Evolutionary conservation across 2,329 filamentous ascomycete species (phyloP).

Genomic region (Pseudocercospora ulei): DNA sequence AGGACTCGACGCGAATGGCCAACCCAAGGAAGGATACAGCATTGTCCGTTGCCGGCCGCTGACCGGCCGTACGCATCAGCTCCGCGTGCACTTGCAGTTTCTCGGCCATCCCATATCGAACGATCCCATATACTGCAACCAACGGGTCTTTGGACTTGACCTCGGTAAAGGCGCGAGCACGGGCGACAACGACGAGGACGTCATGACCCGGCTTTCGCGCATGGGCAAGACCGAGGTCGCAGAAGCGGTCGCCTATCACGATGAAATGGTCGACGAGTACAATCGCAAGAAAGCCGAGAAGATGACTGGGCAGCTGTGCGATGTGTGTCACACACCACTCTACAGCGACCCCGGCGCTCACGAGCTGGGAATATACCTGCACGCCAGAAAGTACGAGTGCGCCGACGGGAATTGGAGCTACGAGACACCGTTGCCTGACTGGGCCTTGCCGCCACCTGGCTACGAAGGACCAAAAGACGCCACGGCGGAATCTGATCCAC

Average conservation of each 20-base stretch:
- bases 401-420: constrained; percentile 77
- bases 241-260: constrained; percentile 83
- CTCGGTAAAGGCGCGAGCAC: constrained; percentile 60
- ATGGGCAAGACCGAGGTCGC: constrained; percentile 95
- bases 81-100: constrained; percentile 89
- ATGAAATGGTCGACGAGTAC: constrained; percentile 85
- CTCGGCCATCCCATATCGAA: constrained; percentile 92
- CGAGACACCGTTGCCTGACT: constrained; percentile 69
- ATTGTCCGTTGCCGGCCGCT: constrained; percentile 89
- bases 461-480: constrained; percentile 61
- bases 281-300: constrained; percentile 85
- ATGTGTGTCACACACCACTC: constrained; percentile 72
- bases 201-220: constrained; percentile 70
- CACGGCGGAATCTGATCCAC: constrained; percentile 42
- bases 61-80: constrained; percentile 87
- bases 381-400: constrained; percentile 83
- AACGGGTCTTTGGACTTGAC: constrained; percentile 74
- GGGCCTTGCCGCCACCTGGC: constrained; percentile 73
- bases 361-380: constrained; percentile 86
- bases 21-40: constrained; percentile 57
- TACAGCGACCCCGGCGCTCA: constrained; percentile 88
- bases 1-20: constrained; percentile 17
- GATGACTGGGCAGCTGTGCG: constrained; percentile 75
- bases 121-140: constrained; percentile 94
- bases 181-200: constrained; percentile 71